Conservation (phyloP, 371 early-diverging fungal genomes). For the Mucor circinelloides region DNA sequence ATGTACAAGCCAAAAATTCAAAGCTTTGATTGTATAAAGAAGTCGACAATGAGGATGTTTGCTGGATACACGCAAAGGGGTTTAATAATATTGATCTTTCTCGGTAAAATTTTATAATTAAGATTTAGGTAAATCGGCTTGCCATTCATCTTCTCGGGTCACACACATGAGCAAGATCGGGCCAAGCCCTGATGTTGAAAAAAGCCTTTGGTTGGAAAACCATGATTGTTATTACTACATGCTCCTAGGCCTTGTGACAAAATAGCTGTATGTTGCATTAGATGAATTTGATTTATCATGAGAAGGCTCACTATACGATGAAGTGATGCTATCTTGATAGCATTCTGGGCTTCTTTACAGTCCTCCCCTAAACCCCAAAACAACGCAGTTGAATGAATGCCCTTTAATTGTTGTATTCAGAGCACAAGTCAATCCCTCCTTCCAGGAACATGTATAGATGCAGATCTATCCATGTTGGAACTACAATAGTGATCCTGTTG, state of each 20-base stretch:
- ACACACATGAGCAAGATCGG: neutral
- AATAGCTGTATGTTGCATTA: neutral
- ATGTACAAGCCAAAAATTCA: neutral
- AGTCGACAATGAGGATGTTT: too few relatives aligned
- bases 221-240: neutral
- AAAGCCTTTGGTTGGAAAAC: neutral
- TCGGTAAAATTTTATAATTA: neutral
- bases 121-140: neutral
- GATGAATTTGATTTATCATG: neutral
- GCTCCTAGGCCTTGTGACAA: too few relatives aligned
- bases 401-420: neutral
- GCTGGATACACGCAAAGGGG: neutral
- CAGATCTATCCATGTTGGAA: too few relatives aligned
- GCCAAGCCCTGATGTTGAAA: neutral
- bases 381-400: neutral
- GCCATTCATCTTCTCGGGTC: neutral
- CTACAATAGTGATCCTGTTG: too few relatives aligned
- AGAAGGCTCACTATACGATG: neutral
- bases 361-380: neutral
- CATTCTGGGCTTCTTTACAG: neutral
- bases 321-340: neutral
- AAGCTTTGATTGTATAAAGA: too few relatives aligned
- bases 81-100: neutral
- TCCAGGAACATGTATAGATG: too few relatives aligned
- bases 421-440: too few relatives aligned